Base-by-base conservation (phyloP, 345 rosid species). In the Heritiera fomes region DNA sequence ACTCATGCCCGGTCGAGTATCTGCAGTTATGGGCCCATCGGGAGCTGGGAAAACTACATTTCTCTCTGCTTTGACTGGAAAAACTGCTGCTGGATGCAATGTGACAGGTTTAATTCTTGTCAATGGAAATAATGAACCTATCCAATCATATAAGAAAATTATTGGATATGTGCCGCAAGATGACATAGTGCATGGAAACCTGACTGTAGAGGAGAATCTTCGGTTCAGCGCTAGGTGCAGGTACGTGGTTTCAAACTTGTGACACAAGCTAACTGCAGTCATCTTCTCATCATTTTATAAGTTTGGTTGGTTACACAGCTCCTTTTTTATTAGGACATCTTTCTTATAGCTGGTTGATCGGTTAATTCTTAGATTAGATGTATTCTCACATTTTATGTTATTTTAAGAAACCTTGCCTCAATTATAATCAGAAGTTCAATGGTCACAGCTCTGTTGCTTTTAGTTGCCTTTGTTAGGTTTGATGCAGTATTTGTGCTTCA, bases 1-100 rank as follows among this genome's bases (percentile, higher is more conserved):
- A 89, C 76, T 92, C 79, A 87, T 84, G 87, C 97, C 98, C 0
- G 98, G 97, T 47, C 91, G 98, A 84, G 94, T 94, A 72, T 91
- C 97, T n/a, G 97, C 98, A n/a, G 97, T 94, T 79, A 94, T 94
- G 98, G 98, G 98, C 65, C 98, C 97, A 75, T 94, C 98, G 8
- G 98, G 98, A 77, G 97, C 97, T 61, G 97, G 98, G 50, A 94
- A 92, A 86, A 94, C 98, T 23, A 92, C 98, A 8, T 94, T 94
- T 87, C 92, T 94, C 75, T 87, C 91, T 78, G 98, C 98, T 58
- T 89, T 94, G 83, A 87, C 90, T 0, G 98, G 97, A 52, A 94
- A 92, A 80, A 69, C 40, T 13, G 79, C 92, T 61, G 87, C 93
- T 14, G 98, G 97, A 46, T 94, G 97, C 87, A 82, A 80, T 0